Conservation (phyloP, 2,329 filamentous ascomycete genomes). For the Sporothrix protearum region DNA sequence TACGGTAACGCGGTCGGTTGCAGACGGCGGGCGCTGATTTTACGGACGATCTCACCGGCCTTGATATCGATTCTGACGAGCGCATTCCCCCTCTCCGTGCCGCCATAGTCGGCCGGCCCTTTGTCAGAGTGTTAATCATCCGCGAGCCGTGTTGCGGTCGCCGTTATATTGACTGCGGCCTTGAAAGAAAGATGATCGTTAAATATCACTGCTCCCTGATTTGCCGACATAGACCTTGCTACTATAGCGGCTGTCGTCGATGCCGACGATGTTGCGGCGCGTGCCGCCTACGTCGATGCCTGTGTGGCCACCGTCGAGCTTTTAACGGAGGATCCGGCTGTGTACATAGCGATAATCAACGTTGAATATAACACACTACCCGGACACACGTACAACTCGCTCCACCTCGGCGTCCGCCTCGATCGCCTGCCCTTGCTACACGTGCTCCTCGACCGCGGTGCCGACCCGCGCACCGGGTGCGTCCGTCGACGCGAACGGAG, state of each 20-base stretch:
- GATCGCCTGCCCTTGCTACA: background rate
- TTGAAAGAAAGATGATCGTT: background rate
- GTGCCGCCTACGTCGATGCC: background rate
- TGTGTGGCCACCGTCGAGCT: background rate
- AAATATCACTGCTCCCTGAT: background rate
- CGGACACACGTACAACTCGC: background rate
- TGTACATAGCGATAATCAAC: background rate
- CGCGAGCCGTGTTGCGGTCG: background rate
- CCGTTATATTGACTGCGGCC: background rate
- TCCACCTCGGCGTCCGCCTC: background rate
- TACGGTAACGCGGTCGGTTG: background rate
- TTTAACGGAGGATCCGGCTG: background rate
- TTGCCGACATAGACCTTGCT: background rate
- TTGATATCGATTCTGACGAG: background rate
- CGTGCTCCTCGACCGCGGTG: background rate
- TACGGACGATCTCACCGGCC: background rate
- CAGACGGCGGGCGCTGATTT: background rate
- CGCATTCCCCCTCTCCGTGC: background rate
- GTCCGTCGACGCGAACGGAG: background rate
- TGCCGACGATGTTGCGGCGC: background rate
- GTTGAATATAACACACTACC: background rate
- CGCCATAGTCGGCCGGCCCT: background rate
- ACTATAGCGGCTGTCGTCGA: background rate
- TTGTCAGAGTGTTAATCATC: background rate
- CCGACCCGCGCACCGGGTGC: background rate